phyloP scores from a whole-genome alignment of 306 rosid species.

The Myrica gale region DNA sequence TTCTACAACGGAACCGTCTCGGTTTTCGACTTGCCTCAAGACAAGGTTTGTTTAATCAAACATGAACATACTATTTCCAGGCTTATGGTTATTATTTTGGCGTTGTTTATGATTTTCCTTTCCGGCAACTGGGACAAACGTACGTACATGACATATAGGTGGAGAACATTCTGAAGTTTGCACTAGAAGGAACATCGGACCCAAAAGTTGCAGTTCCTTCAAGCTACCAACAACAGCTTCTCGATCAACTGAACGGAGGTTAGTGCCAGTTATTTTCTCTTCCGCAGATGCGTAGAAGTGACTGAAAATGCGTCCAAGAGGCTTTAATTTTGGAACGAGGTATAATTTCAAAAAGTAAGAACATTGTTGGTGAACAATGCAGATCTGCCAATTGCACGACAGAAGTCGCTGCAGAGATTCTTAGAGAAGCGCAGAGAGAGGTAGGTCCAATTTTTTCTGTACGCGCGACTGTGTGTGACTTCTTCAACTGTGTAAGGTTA shows the following conservation, averaged over 20 bases:
- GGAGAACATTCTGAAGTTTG: constrained; percentile 41
- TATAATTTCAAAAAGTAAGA: too few relatives aligned
- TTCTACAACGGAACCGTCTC: constrained; percentile 47
- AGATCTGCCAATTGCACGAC: constrained; percentile 50
- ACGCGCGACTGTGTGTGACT: too few relatives aligned
- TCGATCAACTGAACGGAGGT: constrained; percentile 31
- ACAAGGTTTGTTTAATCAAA: constrained; percentile 31
- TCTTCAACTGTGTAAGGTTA: too few relatives aligned
- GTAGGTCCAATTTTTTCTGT: constrained; percentile 20
- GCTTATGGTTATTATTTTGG: too few relatives aligned
- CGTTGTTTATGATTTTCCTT: neutral
- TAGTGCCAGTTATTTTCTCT: neutral
- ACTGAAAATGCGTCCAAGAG: too few relatives aligned
- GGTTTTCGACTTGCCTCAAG: constrained; percentile 40
- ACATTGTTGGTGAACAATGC: constrained; percentile 1
- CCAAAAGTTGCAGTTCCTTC: constrained; percentile 19
- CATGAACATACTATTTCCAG: neutral
- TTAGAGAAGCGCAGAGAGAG: constrained; percentile 59
- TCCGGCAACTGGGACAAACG: neutral
- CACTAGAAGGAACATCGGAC: constrained; percentile 16
- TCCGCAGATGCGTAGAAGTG: too few relatives aligned
- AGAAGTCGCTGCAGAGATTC: constrained; percentile 47
- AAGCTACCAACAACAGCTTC: constrained; percentile 19
- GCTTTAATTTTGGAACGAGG: too few relatives aligned
- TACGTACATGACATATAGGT: constrained; percentile 22